Evolutionary conservation across 2,329 filamentous ascomycete genomes (phyloP).

Genomic region (Penicillium corylophilum): DNA sequence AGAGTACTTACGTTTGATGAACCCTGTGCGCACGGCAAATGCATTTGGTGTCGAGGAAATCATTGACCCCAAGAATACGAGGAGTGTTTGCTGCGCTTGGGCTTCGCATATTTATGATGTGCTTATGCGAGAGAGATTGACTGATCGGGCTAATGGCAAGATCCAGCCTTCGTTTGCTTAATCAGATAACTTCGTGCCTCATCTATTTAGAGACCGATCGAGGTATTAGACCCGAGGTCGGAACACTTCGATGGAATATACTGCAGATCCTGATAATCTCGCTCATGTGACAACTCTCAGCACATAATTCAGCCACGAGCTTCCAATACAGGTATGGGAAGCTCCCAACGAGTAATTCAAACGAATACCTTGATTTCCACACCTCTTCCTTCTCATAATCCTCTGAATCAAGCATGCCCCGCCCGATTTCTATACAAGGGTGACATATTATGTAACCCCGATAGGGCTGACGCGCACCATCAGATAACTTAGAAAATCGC

Average conservation of each 20-base stretch:
- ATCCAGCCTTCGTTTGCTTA: conserved; percentile 50
- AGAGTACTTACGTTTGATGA: conserved; percentile 63
- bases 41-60: conserved; percentile 65
- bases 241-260: neutral
- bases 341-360: no score
- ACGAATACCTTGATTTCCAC: neutral
- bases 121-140: conserved; percentile 52
- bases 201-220: neutral
- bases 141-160: conserved; percentile 42
- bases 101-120: conserved; percentile 55
- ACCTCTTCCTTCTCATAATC: neutral
- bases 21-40: conserved; percentile 63
- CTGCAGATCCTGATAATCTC: neutral
- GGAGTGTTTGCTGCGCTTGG: conserved; percentile 58
- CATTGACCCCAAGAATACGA: conserved; percentile 61
- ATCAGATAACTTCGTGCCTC: conserved; percentile 20
- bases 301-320: neutral
- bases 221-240: neutral
- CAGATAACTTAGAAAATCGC: neutral
- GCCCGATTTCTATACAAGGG: neutral
- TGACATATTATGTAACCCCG: conserved; percentile 8
- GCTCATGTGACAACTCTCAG: neutral
- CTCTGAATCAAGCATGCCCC: neutral
- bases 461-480: neutral
- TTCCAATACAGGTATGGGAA: neutral